Percentiles rank a stretch among this genome's conserved stretches.
phyloP scores from a whole-genome alignment of 179 eudicot genomes.

The Nepenthes alata region DNA sequence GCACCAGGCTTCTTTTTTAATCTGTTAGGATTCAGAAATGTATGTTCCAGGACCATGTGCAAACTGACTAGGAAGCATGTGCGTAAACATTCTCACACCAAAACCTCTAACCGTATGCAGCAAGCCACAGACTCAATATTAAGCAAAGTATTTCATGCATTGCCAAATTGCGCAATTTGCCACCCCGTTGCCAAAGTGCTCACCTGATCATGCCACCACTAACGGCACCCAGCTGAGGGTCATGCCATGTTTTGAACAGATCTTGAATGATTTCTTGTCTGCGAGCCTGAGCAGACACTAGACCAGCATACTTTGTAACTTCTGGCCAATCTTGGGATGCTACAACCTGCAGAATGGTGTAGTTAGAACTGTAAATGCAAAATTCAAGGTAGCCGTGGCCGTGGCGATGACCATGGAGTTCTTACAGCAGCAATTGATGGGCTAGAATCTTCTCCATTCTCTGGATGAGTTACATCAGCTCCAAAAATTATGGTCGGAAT shows the following conservation, averaged over 20 bases:
- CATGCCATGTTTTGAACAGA: conserved; percentile 62
- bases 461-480: conserved; percentile 94
- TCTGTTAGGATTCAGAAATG: too few species aligned
- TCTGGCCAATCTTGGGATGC: conserved; percentile 99
- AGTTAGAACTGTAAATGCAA: too few species aligned
- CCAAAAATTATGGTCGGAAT: conserved; percentile 84
- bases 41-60: too few species aligned
- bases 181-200: not conserved
- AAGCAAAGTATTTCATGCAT: too few species aligned
- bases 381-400: too few species aligned
- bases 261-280: conserved; percentile 89
- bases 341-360: conserved; percentile 43
- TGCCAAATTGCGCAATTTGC: too few species aligned
- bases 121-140: too few species aligned
- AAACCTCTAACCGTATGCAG: too few species aligned
- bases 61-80: not conserved
- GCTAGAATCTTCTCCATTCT: conserved; percentile 71
- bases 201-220: conserved; percentile 90
- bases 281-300: conserved; percentile 88
- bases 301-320: conserved; percentile 81
- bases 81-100: too few species aligned
- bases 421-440: conserved; percentile 96
- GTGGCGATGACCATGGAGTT: not conserved
- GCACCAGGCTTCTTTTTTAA: too few species aligned
- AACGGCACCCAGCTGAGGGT: conserved; percentile 52